Percentiles rank a stretch among this genome's conserved stretches.
Conservation (phyloP, 108 stramenopile genomes). For the Nannochloropsis salina region DNA sequence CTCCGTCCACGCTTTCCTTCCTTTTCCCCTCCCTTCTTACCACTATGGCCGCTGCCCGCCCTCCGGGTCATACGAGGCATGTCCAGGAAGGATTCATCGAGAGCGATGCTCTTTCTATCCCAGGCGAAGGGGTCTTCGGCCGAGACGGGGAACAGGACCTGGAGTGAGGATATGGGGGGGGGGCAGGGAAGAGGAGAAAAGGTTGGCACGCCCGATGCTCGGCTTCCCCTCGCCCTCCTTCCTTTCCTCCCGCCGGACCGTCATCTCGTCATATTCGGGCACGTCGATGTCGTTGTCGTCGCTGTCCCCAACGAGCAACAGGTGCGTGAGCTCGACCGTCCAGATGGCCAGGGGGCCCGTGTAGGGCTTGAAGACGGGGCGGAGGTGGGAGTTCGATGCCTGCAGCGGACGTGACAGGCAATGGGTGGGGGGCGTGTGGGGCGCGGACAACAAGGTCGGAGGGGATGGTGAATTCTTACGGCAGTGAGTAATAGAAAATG, state of each 20-base stretch:
- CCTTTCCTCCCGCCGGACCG: not conserved
- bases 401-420: no score
- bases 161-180: not conserved
- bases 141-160: not conserved
- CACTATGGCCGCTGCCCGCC: not conserved
- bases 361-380: not conserved
- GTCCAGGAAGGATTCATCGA: not conserved
- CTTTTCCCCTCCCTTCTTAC: not conserved
- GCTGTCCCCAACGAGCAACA: not conserved
- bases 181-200: no score
- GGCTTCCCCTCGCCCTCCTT: not conserved
- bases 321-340: not conserved
- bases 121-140: not conserved
- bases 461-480: not conserved
- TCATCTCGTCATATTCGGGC: slow-evolving; percentile 14
- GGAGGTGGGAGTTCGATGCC: not conserved
- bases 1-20: not conserved
- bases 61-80: not conserved
- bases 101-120: not conserved
- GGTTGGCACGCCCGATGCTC: no score
- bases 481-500: not conserved
- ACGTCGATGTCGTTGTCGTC: slow-evolving; percentile 19
- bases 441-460: not conserved
- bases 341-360: not conserved
- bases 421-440: not conserved